A percentile compares a stretch with the other conserved stretches of the same genome.
phyloP scores from a whole-genome alignment of 2,329 filamentous ascomycete species.

The Trichoderma citrinoviride region DNA sequence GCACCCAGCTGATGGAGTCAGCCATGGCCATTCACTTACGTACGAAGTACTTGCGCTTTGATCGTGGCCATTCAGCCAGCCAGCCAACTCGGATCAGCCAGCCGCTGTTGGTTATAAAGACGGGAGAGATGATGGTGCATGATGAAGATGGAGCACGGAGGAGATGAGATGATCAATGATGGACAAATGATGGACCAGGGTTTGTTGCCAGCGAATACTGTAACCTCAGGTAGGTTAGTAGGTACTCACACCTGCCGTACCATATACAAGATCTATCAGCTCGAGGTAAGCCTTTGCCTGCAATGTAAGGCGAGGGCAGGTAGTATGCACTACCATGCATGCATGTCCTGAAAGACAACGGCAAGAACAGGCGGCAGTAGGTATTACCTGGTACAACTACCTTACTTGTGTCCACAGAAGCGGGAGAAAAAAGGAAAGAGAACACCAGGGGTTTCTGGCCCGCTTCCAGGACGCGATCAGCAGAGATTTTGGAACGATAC shows the following conservation, averaged over 20 bases:
- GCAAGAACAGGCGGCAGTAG: too few relatives aligned
- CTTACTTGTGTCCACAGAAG: background rate
- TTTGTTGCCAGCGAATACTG: too few relatives aligned
- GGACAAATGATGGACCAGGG: background rate
- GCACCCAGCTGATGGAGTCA: conserved; percentile 13
- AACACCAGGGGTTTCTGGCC: conserved; percentile 14
- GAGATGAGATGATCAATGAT: conserved; percentile 16
- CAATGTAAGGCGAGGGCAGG: background rate
- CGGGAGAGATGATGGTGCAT: conserved; percentile 8
- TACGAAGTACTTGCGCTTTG: background rate
- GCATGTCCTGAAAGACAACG: background rate
- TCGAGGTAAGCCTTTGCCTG: too few relatives aligned
- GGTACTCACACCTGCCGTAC: background rate
- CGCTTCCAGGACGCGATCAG: conserved; percentile 21
- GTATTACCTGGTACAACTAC: background rate
- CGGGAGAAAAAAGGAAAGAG: conserved; percentile 16
- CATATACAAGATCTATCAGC: background rate
- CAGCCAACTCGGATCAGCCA: background rate
- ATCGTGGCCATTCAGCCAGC: background rate
- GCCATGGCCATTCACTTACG: background rate
- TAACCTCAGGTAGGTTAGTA: too few relatives aligned
- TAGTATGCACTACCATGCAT: background rate
- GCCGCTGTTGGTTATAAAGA: background rate
- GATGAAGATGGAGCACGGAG: conserved; percentile 11
- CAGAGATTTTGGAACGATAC: conserved; percentile 19